Base-by-base conservation (phyloP, 345 rosid genomes). In the Litchi chinensis region DNA sequence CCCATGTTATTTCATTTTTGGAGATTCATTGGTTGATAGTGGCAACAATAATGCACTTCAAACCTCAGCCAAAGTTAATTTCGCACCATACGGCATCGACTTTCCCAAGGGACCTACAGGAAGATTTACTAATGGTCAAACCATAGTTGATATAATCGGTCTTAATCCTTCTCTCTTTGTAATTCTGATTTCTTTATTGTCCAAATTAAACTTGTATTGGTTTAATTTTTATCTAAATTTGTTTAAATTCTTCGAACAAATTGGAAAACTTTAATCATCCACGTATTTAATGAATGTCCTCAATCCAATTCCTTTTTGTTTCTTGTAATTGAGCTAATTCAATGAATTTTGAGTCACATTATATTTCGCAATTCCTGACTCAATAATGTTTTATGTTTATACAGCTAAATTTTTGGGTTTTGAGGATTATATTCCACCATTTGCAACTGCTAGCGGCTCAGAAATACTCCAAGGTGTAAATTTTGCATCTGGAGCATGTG, bases 401-500 rank as follows among this genome's bases (percentile, higher is more conserved):
- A 40, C 77, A 85, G 87, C 82, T 56, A 72, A 79, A 72, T 79
- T 73, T 50, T 50, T 85, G 46, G 87, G 87, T 3, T 85, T 85
- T 37, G 52, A 68, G 59, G 26, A 77, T 26, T 78, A 62, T 60
- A 82, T 85, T 59, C 87, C 85, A 21, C 83, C 87, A 10, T 82
- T 76, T 66, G 70, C 75, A 1, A 3, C 8, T 4, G 80, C 67
- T 10, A 54, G 56, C 5, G 76, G 76, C 5, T 63, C 68, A 24
- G 73, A 80, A 52, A 82, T 87, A 59, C 83, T 90, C 32, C 28
- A 60, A 28, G 93, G 91, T 24, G 87, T 90, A 22, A 90, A 90
- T 76, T 90, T 84, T 41, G 91, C 90, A 9, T 88, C 93, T 8
- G 89, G 85, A 3, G 85, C 86, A n/a, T 87, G 87, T 0, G 91